Base-by-base conservation (phyloP, 2,329 filamentous ascomycete genomes). In the Stenocarpella maydis region DNA sequence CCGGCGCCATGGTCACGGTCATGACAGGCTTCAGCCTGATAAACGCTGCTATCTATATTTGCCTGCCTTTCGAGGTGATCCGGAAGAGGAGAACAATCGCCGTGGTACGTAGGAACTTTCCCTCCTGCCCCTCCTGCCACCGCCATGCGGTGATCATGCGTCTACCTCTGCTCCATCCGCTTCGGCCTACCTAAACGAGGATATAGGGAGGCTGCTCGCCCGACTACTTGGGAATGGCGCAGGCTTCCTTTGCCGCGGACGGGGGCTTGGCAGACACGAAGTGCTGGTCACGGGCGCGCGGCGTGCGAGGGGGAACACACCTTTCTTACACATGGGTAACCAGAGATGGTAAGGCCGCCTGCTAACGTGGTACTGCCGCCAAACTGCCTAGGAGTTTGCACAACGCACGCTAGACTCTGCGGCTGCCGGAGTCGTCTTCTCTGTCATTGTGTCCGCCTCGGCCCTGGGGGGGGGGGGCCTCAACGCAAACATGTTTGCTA, bases 401-500 rank as follows among this genome's bases (percentile, higher is more conserved):
- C 72, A 71, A 53, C 70, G 68, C 65, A 72, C 80, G 12, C 73
- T 84, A n/a, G 80, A 80, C 41, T 66, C 65, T 4, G 72, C 72
- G 24, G 77, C 77, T 71, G 81, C 78, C 67, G 80, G 77, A 10
- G 76, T 84, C 53, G 69, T 80, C 45, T 78, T 82, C 69, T 81
- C 80, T 7, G 69, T 80, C 43, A 75, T 81, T 1, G 80, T 83
- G 21, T 80, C 78, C 39, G 72, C 81, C 21, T 82, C 80, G 28
- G 81, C 80, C 65, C 78, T 80, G 65, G 82, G 82, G 2, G 80
- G 79, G 65, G 82, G 82, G 2, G 80, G 79, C 14, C 77, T 83
- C 26, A 82, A 82, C 49, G 79, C 80, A 68, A 84, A 82, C 68
- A 75, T 83, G 58, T 85, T 85, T 74, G 78, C 82, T 19, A 78